Conservation (phyloP, 1,139 yeast genomes). For the Taphrina betulina region DNA sequence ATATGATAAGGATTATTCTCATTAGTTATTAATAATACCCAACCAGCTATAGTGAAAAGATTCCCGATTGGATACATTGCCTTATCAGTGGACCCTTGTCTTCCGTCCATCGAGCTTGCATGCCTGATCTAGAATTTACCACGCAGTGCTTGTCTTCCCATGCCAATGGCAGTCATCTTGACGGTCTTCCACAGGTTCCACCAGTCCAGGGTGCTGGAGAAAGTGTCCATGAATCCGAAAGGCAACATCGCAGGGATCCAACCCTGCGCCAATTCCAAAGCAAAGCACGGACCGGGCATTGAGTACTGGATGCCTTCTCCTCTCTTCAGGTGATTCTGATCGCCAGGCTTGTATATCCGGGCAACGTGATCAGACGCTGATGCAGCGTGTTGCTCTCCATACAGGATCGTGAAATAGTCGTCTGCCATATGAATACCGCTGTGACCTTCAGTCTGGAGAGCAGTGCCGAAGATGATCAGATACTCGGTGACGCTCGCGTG, state of each 20-base stretch:
- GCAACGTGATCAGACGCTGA: constrained; percentile 50
- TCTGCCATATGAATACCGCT: constrained; percentile 94
- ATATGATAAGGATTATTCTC: no score
- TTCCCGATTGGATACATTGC: no score
- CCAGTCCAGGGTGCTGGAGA: constrained; percentile 77
- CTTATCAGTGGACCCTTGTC: no score
- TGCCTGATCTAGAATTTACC: constrained; percentile 69
- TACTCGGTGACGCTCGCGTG: constrained; percentile 97
- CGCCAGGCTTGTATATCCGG: constrained; percentile 49
- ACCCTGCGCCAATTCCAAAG: constrained; percentile 91
- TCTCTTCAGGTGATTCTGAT: constrained; percentile 63
- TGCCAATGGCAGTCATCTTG: constrained; percentile 72
- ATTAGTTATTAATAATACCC: no score
- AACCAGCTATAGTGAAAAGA: no score
- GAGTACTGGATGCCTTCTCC: constrained; percentile 80
- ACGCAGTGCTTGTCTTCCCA: constrained; percentile 62
- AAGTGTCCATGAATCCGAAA: constrained; percentile 80
- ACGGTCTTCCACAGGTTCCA: constrained; percentile 66
- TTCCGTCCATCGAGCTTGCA: no score
- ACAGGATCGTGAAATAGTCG: constrained; percentile 87
- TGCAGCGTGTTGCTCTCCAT: constrained; percentile 78
- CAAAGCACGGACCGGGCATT: constrained; percentile 71
- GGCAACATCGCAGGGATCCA: constrained; percentile 99
- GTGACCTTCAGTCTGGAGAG: constrained; percentile 94
- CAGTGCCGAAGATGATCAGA: constrained; percentile 81